Conservation (phyloP, 371 early-diverging fungal genomes). For the Mortierella sp. region DNA sequence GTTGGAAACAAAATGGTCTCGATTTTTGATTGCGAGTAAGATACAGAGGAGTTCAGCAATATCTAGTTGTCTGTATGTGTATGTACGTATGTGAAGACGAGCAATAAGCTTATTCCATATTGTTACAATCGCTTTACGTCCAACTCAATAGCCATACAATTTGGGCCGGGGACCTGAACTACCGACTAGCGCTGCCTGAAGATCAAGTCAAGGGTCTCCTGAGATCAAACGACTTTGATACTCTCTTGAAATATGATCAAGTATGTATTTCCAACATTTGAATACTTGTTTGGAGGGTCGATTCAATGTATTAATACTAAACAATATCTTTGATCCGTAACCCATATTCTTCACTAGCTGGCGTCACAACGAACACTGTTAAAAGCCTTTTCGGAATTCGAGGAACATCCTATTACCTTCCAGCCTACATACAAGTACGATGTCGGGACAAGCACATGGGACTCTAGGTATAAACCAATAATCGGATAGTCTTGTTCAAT, state of each 20-base stretch:
- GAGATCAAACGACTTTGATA: slow-evolving; percentile 63
- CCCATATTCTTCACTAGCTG: slow-evolving; percentile 22
- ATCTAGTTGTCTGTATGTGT: too few relatives aligned
- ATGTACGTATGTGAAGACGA: not conserved
- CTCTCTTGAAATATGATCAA: slow-evolving; percentile 79
- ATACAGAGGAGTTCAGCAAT: not conserved
- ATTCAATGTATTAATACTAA: not conserved
- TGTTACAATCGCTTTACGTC: not conserved
- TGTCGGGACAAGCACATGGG: slow-evolving; percentile 84
- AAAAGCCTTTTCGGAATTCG: slow-evolving; percentile 81
- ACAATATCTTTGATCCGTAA: too few relatives aligned
- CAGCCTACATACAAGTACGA: slow-evolving; percentile 96
- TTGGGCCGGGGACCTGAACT: slow-evolving; percentile 97
- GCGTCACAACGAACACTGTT: slow-evolving; percentile 24
- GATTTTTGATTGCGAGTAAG: slow-evolving; percentile 80
- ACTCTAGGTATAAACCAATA: slow-evolving; percentile 71
- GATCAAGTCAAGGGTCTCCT: slow-evolving; percentile 68
- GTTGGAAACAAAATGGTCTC: slow-evolving; percentile 55
- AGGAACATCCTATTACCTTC: slow-evolving; percentile 84
- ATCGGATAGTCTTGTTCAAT: too few relatives aligned
- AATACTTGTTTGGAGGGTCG: not conserved
- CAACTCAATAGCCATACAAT: slow-evolving; percentile 73
- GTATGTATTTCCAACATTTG: slow-evolving; percentile 43
- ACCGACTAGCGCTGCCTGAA: slow-evolving; percentile 80
- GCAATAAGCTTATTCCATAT: not conserved